Base-by-base conservation (phyloP, 805 yeast genomes). In the Hanseniaspora singularis region DNA sequence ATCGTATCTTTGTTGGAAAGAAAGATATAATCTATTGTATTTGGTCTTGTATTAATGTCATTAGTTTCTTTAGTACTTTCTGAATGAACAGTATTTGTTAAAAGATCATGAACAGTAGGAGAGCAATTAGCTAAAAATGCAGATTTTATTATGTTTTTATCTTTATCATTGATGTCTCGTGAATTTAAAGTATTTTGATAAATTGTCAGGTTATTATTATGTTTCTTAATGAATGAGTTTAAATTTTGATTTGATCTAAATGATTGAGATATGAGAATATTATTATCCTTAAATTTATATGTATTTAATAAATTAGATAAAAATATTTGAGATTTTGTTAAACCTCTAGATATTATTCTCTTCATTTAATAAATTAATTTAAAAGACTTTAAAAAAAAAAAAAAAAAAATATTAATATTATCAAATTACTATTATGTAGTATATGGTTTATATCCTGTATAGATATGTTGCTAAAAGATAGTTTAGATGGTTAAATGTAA, bases 161-260 rank as follows among this genome's bases (percentile, higher is more conserved):
- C 39, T 4, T 15, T 23, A 24, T 36, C 22, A 16, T 36, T 36
- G 8, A 23, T 36, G 22, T 36, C 30, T 24, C 26, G 10, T 4
- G 20, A 19, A 15, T 36, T 36, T 5, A 24, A 2, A 4, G n/a
- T 3, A 12, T 36, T 36, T 24, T 36, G 39, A 15, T 23, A 23
- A 11, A 36, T 3, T 6, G 27, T 36, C 14, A 23, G 23, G 14
- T 23, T 36, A n/a, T 23, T 36, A 10, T 36, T 23, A 20, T 36
- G 38, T 33, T 33, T 33, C 14, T 33, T 33, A n/a, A 36, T 36
- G n/a, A 36, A 36, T 14, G 39, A 36, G n/a, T 15, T 23, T 11
- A 36, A 10, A 36, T 15, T 36, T 20, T 33, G 38, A n/a, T 33
- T 33, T 3, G 38, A 33, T 4, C 26, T 33, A 15, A 33, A 33